Conservation (phyloP, 352 stramenopile genomes). For the Phytophthora foliorum region DNA sequence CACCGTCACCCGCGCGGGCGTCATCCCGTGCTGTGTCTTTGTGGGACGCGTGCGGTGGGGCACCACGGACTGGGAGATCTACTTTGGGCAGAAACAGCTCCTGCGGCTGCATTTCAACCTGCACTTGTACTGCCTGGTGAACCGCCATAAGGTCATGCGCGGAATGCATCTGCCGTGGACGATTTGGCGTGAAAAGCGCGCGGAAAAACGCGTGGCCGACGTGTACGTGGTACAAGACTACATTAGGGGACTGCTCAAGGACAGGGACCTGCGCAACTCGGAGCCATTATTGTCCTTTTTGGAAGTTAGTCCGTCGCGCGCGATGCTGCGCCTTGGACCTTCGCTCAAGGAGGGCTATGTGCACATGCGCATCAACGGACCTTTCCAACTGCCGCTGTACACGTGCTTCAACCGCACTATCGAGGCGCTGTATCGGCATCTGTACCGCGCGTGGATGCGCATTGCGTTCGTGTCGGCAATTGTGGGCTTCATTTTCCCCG, state of each 20-base stretch:
- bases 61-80: slow-evolving; percentile 86
- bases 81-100: slow-evolving; percentile 90
- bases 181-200: slow-evolving; percentile 85
- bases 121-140: slow-evolving; percentile 58
- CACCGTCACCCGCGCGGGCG: slow-evolving; percentile 68
- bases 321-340: slow-evolving; percentile 78
- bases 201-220: slow-evolving; percentile 72
- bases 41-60: slow-evolving; percentile 81
- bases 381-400: slow-evolving; percentile 88
- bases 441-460: slow-evolving; percentile 90
- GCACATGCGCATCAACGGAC: slow-evolving; percentile 91
- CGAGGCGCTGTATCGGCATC: slow-evolving; percentile 82
- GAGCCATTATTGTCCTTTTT: slow-evolving; percentile 84
- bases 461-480: slow-evolving; percentile 86
- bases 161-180: slow-evolving; percentile 77
- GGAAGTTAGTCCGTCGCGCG: slow-evolving; percentile 80
- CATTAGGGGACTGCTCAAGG: slow-evolving; percentile 67
- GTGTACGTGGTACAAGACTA: slow-evolving; percentile 82
- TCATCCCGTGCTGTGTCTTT: slow-evolving; percentile 89
- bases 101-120: slow-evolving; percentile 79
- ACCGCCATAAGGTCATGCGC: slow-evolving; percentile 54
- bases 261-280: slow-evolving; percentile 77
- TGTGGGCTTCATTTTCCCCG: slow-evolving; percentile 84
- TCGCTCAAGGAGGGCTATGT: slow-evolving; percentile 91
- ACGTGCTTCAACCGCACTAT: slow-evolving; percentile 88